Evolutionary conservation across 495 filamentous ascomycete species (phyloP), one percentile per base, ranked within the genome.

Genomic region (Aspergillus sparsus): DNA sequence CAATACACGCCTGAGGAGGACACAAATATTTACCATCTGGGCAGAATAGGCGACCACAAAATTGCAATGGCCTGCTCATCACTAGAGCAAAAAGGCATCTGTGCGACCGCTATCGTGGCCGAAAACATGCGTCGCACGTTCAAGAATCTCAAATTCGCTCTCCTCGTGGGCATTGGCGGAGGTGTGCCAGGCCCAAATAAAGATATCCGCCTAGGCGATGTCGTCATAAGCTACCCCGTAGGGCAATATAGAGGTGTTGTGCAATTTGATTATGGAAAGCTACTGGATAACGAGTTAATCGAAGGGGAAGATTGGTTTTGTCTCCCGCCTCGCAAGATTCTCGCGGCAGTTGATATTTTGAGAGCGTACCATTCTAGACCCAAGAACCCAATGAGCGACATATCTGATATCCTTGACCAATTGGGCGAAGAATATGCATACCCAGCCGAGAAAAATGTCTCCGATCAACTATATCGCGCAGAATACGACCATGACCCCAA

Each of bases 261-360:
- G 5, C 74, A 77, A 49, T 74, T 72, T 60, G 71, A 76, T 44
- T 70, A 70, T 44, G 79, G 75, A 3, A 81, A 80, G 39, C 59
- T 67, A 8, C n/a, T 63, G 7, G 21, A 3, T 9, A 37, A 50
- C 1, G 67, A 62, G 7, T 68, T 68, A 5, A 75, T 79, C 53
- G 49, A 61, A 53, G 67, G 68, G 27, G 80, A 71, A 36, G 72
- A 74, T 0, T 55, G 61, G 6, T 51, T 78, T 16, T 71, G 74
- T 44, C 63, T 66, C 46, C 74, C 73, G 16, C 73, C 72, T 8
- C 44, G 35, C 9, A 42, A 64, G 6, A 50, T 78, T 7, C 62
- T 75, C 13, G 70, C 58, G 13, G 71, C 71, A 2, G 36, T 76
- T 6, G 47, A 47, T 7, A 60, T 64, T 5, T 47, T 78, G 37